phyloP scores from a whole-genome alignment of 148 eudicot genomes.

The Persicaria tinctoria region DNA sequence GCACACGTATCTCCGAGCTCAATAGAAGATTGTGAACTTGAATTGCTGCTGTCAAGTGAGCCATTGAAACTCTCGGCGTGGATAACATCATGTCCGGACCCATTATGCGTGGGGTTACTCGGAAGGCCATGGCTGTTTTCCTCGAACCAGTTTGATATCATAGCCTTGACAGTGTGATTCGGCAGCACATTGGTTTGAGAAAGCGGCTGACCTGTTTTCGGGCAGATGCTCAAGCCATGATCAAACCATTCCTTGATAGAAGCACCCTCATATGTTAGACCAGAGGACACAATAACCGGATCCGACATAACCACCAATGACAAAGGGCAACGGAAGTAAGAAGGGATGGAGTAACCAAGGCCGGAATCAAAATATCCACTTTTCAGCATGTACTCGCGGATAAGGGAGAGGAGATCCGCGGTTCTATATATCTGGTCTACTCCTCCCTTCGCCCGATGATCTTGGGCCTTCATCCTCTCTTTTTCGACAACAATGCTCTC shows the following conservation, averaged over 20 bases:
- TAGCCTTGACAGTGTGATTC: slow-evolving; percentile 81
- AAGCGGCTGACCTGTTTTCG: slow-evolving; percentile 59
- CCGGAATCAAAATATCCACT: slow-evolving; percentile 38
- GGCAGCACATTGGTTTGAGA: slow-evolving; percentile 63
- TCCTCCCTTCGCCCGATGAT: slow-evolving; percentile 27
- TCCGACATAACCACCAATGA: slow-evolving; percentile 79
- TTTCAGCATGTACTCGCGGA: slow-evolving; percentile 47
- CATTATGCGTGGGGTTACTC: neutral
- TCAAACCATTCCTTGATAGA: slow-evolving; percentile 84
- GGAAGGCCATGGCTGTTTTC: slow-evolving; percentile 48
- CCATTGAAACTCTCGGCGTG: slow-evolving; percentile 38
- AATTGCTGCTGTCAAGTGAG: slow-evolving; percentile 40
- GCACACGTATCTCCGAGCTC: slow-evolving; percentile 39
- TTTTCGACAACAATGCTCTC: slow-evolving; percentile 77
- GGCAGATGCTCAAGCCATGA: slow-evolving; percentile 59
- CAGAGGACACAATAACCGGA: slow-evolving; percentile 89
- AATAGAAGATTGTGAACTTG: slow-evolving; percentile 39
- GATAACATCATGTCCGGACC: slow-evolving; percentile 33
- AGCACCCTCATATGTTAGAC: slow-evolving; percentile 78
- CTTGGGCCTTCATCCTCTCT: slow-evolving; percentile 49
- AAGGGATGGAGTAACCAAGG: slow-evolving; percentile 50
- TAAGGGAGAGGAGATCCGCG: slow-evolving; percentile 42
- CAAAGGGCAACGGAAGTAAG: slow-evolving; percentile 78
- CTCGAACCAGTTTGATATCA: slow-evolving; percentile 77
- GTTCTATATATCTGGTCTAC: slow-evolving; percentile 34